A percentile compares a stretch with the other conserved stretches of the same genome.
Conservation (phyloP, 495 filamentous ascomycete species). For the Daldinia bambusicola region DNA sequence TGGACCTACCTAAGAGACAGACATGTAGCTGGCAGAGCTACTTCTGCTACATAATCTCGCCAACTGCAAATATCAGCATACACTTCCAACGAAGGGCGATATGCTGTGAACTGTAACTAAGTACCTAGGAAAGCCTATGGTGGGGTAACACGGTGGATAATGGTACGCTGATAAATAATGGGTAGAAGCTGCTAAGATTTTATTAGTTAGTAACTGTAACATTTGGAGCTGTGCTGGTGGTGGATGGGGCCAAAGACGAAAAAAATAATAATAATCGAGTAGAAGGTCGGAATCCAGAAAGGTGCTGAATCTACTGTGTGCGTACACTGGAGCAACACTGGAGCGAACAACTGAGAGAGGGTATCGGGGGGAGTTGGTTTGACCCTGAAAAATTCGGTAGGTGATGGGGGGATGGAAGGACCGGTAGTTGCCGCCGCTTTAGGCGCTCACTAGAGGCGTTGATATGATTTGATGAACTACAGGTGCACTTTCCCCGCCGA, state of each 20-base stretch:
- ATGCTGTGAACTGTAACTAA: conserved; percentile 14
- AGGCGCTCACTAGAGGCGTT: conserved; percentile 37
- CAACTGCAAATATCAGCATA: neutral
- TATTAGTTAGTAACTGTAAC: conserved; percentile 29
- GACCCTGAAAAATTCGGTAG: conserved; percentile 48
- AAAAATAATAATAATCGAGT: no score
- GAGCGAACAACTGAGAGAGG: conserved; percentile 20
- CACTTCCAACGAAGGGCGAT: neutral
- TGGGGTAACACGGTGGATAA: conserved; percentile 26
- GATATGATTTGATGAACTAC: conserved; percentile 42
- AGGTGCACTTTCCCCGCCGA: conserved; percentile 36
- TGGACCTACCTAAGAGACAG: neutral
- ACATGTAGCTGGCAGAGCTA: neutral
- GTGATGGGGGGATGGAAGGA: conserved; percentile 21
- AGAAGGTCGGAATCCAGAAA: neutral
- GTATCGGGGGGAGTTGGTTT: conserved; percentile 46
- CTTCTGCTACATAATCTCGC: no score
- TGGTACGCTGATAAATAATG: conserved; percentile 8
- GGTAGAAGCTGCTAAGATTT: conserved; percentile 14
- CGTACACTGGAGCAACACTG: conserved; percentile 21
- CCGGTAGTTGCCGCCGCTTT: conserved; percentile 50
- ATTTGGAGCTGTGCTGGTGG: conserved; percentile 11
- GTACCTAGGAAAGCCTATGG: neutral
- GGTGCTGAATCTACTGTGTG: conserved; percentile 29
- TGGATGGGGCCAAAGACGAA: conserved; percentile 1